Base-by-base conservation (phyloP, 768 basidiomycete species). In the Pisolithus microcarpus region DNA sequence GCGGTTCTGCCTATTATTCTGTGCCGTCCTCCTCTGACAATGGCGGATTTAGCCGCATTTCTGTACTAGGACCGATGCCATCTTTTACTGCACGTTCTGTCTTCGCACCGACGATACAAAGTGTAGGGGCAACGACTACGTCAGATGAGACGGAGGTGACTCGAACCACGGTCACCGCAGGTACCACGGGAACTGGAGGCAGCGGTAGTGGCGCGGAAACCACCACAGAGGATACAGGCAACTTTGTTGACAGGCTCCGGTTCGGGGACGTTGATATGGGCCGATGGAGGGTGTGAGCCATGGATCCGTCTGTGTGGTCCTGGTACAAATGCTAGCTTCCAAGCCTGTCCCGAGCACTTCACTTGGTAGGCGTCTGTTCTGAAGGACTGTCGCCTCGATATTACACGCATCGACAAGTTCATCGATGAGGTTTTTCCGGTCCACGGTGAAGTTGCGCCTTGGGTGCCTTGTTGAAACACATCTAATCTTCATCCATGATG, bases 41-140 rank as follows among this genome's bases (percentile, higher is more conserved):
- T 11, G 56, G 57, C 19, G 63, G 26, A 30, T 40, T 30, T 1
- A 65, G 46, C n/a, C 67, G 67, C 0, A 15, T 58, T 7, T 67
- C 67, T 2, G 48, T 67, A 3, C 49, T 69, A 26, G 65, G 65
- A 1, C 65, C 65, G 5, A 69, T 67, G 67, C 65, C 65, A 3
- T 67, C 67, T 1, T 67, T 69, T 48, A 49, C 54, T 4, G 53
- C 51, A 15, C 61, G 51, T 36, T 67, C 65, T 2, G 39, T 43
- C 9, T 55, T 54, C 1, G 52, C 65, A 42, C 63, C 65, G 3
- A 67, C 67, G 28, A 65, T 67, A 44, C 61, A 61, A 5, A 68
- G 66, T 43, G 52, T 67, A 26, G 67, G 63, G 11, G 56, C 57
- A 23, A 67, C 65, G 15, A 67, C 65, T 16, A 59, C 56, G 18